Conservation (phyloP, 2,329 filamentous ascomycete species). For the Microdochium nivale region DNA sequence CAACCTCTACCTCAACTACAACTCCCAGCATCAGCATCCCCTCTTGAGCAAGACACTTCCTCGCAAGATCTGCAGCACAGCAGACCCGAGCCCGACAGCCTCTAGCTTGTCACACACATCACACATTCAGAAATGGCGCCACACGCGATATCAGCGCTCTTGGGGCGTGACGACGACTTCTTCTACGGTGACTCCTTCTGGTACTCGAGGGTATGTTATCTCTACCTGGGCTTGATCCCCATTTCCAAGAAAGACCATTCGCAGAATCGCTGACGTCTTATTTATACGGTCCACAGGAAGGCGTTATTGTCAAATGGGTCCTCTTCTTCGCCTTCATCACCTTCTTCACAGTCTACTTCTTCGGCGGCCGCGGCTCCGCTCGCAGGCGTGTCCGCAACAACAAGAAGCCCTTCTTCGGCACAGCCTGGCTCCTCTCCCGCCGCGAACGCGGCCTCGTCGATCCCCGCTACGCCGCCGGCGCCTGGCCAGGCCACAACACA, state of each 20-base stretch:
- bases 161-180: background rate
- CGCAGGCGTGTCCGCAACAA: constrained; percentile 57
- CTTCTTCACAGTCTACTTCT: constrained; percentile 51
- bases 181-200: constrained; percentile 10
- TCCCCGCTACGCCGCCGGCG: constrained; percentile 37
- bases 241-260: background rate
- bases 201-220: constrained; percentile 17
- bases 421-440: constrained; percentile 50
- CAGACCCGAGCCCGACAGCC: background rate
- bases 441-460: constrained; percentile 36
- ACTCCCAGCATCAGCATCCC: no score
- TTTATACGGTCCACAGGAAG: constrained; percentile 33
- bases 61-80: background rate
- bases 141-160: background rate
- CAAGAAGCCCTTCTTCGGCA: constrained; percentile 57
- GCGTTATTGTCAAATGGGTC: constrained; percentile 61
- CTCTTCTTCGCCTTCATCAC: constrained; percentile 55
- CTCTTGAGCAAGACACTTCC: background rate
- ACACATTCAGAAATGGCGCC: background rate
- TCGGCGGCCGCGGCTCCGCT: constrained; percentile 64
- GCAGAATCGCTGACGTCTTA: background rate
- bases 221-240: no score
- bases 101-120: background rate
- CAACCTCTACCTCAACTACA: no score
- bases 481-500: background rate